Conservation (phyloP, 1,284 basidiomycete genomes). For the Pterulicium gracile region DNA sequence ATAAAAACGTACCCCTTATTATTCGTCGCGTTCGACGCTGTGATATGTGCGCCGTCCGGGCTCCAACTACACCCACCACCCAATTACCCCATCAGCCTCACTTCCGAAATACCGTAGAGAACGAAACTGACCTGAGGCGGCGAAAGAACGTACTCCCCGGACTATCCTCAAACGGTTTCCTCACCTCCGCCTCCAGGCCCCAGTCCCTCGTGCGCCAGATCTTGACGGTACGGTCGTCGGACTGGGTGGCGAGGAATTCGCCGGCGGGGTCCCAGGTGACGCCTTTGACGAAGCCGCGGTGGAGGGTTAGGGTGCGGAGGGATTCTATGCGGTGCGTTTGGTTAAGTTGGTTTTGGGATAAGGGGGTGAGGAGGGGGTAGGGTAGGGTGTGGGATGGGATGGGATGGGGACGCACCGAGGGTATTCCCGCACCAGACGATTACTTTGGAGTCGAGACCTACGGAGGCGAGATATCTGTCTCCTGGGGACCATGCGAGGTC, state of each 20-base stretch:
- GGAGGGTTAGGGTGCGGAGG: slow-evolving; percentile 74
- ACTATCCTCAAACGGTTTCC: slow-evolving; percentile 86
- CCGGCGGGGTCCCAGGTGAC: slow-evolving; percentile 98
- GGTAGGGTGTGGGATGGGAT: too few species aligned
- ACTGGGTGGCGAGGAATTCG: slow-evolving; percentile 92
- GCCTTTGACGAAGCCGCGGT: slow-evolving; percentile 96
- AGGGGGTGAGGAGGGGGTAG: neutral
- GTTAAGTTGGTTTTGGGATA: slow-evolving; percentile 3
- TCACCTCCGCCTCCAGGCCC: slow-evolving; percentile 75
- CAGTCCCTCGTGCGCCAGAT: slow-evolving; percentile 95
- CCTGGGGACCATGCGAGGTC: slow-evolving; percentile 93
- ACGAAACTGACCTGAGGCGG: slow-evolving; percentile 60
- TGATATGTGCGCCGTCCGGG: slow-evolving; percentile 96
- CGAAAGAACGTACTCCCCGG: slow-evolving; percentile 95
- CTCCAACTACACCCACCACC: slow-evolving; percentile 98
- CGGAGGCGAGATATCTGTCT: slow-evolving; percentile 87
- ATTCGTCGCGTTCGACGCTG: slow-evolving; percentile 95
- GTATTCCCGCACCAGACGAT: slow-evolving; percentile 90
- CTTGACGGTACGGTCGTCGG: slow-evolving; percentile 92
- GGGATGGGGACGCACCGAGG: slow-evolving; percentile 53
- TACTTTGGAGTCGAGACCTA: slow-evolving; percentile 86
- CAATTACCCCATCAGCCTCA: too few species aligned
- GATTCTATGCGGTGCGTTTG: slow-evolving; percentile 41
- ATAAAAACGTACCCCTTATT: slow-evolving; percentile 94
- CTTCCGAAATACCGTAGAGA: too few species aligned